A percentile compares a stretch with the other conserved stretches of the same genome.
Evolutionary conservation across 2,329 filamentous ascomycete species (phyloP).

Genomic region (Talaromyces rugulosus): DNA sequence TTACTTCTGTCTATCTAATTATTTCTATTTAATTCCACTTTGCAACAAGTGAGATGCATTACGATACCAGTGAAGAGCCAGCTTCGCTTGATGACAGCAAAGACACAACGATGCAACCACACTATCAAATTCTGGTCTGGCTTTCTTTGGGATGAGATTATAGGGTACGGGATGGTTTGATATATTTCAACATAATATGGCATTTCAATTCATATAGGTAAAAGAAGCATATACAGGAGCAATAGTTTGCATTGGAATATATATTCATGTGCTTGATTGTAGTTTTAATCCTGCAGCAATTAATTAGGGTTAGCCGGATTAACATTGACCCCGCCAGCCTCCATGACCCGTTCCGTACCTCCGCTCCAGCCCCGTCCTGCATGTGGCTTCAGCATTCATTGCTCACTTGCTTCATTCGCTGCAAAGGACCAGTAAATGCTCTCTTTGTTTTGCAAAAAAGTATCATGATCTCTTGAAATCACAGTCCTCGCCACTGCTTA

Average conservation of each 20-base stretch:
- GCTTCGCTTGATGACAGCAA: not conserved
- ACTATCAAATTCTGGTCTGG: not conserved
- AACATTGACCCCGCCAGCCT: conserved; percentile 1
- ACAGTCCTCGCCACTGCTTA: not conserved
- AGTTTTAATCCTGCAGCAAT: not conserved
- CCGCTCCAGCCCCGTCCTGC: not conserved
- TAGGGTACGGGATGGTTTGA: not conserved
- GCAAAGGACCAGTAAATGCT: not conserved
- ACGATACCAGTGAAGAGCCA: not conserved
- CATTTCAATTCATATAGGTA: not conserved
- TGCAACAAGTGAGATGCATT: not conserved
- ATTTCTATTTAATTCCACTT: not conserved
- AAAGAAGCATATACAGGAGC: not conserved
- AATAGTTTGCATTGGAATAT: not conserved
- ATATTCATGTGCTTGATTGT: not conserved
- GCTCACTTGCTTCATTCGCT: not conserved
- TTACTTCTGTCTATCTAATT: not conserved
- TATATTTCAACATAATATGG: not conserved
- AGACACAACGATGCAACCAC: not conserved
- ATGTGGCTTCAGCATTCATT: not conserved
- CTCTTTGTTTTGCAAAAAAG: not conserved
- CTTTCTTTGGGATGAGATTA: not conserved
- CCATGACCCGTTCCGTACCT: not conserved
- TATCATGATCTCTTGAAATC: not conserved
- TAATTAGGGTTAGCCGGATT: not conserved